Conservation (phyloP, 1,284 basidiomycete genomes). For the Thelephora terrestris region DNA sequence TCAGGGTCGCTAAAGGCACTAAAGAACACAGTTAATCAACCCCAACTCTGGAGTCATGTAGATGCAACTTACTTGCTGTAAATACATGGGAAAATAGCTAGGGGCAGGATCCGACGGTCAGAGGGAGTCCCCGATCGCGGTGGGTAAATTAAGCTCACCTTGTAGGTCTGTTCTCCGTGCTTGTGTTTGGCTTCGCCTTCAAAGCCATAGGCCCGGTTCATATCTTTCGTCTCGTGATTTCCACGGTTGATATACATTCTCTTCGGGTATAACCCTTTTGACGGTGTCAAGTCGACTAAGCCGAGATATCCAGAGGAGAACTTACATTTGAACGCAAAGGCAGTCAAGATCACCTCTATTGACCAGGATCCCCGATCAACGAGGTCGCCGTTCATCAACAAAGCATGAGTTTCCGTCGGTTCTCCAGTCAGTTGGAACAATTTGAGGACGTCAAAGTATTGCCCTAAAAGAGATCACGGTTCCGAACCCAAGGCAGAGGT, state of each 20-base stretch:
- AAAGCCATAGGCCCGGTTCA: conserved; percentile 86
- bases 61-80: conserved; percentile 60
- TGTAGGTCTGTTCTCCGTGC: conserved; percentile 86
- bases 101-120: not conserved
- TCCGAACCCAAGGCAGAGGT: not conserved
- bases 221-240: conserved; percentile 95
- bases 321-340: conserved; percentile 94
- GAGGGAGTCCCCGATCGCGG: not conserved
- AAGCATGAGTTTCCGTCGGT: conserved; percentile 71
- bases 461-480: conserved; percentile 39
- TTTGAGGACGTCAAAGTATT: conserved; percentile 92
- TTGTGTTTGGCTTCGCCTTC: conserved; percentile 96
- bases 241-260: conserved; percentile 89
- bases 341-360: conserved; percentile 89
- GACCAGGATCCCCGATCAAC: conserved; percentile 98
- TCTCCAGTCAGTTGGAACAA: conserved; percentile 80
- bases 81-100: conserved; percentile 90
- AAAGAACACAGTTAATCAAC: conserved; percentile 2
- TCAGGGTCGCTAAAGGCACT: conserved; percentile 88
- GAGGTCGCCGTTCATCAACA: conserved; percentile 93
- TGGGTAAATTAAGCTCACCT: conserved; percentile 31
- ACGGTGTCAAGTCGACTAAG: conserved; percentile 6
- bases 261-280: conserved; percentile 76
- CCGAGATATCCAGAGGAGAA: conserved; percentile 6
- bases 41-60: not conserved